Evolutionary conservation across 2,329 filamentous ascomycete genomes (phyloP).

Genomic region (Penicillium sp.): DNA sequence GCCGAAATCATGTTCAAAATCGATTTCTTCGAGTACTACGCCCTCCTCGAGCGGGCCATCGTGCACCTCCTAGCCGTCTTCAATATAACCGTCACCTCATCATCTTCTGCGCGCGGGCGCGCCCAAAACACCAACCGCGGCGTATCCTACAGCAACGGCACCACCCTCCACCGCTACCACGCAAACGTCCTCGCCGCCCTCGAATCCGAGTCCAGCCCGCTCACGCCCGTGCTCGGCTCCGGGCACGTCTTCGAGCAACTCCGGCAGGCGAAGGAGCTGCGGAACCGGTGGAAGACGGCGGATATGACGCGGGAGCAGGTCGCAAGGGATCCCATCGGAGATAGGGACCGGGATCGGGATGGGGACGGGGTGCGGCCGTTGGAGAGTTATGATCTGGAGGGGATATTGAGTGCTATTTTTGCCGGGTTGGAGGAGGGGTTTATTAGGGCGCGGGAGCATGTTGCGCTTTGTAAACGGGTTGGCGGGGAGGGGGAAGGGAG

Average conservation of each 20-base stretch:
- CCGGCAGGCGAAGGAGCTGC: slow-evolving; percentile 66
- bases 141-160: slow-evolving; percentile 4
- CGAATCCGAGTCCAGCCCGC: slow-evolving; percentile 58
- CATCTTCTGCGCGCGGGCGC: background rate
- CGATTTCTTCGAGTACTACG: slow-evolving; percentile 77
- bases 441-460: slow-evolving; percentile 51
- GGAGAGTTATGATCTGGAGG: slow-evolving; percentile 62
- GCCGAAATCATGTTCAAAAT: slow-evolving; percentile 73
- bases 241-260: slow-evolving; percentile 62
- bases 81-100: slow-evolving; percentile 53
- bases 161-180: slow-evolving; percentile 62
- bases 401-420: slow-evolving; percentile 61
- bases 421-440: slow-evolving; percentile 62
- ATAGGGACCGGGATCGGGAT: slow-evolving; percentile 19
- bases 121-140: background rate
- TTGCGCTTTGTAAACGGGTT: slow-evolving; percentile 35
- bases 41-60: slow-evolving; percentile 69
- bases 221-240: slow-evolving; percentile 58
- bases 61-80: slow-evolving; percentile 68
- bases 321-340: slow-evolving; percentile 23
- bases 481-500: slow-evolving; percentile 8
- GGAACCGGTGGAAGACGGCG: slow-evolving; percentile 73
- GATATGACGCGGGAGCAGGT: slow-evolving; percentile 47
- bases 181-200: slow-evolving; percentile 68
- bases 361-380: slow-evolving; percentile 43